Base-by-base conservation (phyloP, 805 yeast genomes). In the Torulaspora delbrueckii region DNA sequence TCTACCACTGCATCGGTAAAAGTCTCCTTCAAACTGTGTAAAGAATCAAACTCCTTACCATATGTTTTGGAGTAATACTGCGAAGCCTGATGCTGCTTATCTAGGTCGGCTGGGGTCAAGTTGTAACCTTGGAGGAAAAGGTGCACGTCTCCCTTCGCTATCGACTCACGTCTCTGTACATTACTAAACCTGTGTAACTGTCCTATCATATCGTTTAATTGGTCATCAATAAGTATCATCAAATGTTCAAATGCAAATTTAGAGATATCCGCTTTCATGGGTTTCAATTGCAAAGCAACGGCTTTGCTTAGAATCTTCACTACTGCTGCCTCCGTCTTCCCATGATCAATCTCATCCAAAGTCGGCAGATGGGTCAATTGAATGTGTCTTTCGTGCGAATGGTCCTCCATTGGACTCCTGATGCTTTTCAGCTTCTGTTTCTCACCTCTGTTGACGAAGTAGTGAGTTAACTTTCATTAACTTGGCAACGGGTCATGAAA, bases 111-210 rank as follows among this genome's bases (percentile, higher is more conserved):
- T 10, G 72, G 60, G 4, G 65, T 48, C 14, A 84, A 55, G 24
- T 68, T 60, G 27, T 74, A 76, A 8, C 74, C 71, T 28, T 65
- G 60, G 1, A 78, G 53, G 40, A 80, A 59, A 41, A 79, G 54
- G 18, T 65, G 61, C 8, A 81, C 45, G 60, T 84, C 90, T 24
- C 65, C 67, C 14, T 73, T 66, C 0, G 83, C 68, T 1, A 84
- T 79, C n/a, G 60, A 59, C 14, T 70, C 66, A 41, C 89, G 72
- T 53, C 91, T 69, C 60, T 84, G 90, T 1, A 76, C 62, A 45
- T 79, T 80, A 2, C 81, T 72, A 27, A 77, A 62, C 48, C 73
- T 73, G 38, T 76, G 78, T 22, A 84, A 54, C 24, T 71, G 63
- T 2, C 57, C 51, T 7, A 73, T 56, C 44, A 81, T 45, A 12